phyloP scores from a whole-genome alignment of 108 stramenopile genomes.

The Skeletonema grethae region DNA sequence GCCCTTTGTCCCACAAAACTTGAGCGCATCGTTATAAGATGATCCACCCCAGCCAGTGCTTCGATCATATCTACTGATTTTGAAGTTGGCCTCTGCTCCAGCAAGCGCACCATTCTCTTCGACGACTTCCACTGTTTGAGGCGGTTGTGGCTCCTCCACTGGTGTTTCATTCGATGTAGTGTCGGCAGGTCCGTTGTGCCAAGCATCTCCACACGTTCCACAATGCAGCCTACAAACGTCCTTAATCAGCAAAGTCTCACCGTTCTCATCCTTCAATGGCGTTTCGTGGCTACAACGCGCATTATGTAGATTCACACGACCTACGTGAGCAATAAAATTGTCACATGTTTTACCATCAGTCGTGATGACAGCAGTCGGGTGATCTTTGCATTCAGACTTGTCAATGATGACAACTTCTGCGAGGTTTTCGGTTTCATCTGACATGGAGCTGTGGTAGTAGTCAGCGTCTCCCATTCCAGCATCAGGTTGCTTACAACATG shows the following conservation, averaged over 20 bases:
- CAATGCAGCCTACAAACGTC: neutral
- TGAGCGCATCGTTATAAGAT: slow-evolving; percentile 26
- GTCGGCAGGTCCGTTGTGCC: neutral
- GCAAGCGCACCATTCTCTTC: slow-evolving; percentile 1
- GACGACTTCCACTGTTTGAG: neutral
- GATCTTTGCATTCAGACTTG: neutral
- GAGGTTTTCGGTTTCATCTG: neutral
- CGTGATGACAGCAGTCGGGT: neutral
- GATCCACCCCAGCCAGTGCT: slow-evolving; percentile 6
- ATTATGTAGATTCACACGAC: neutral
- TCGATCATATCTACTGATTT: slow-evolving; percentile 7
- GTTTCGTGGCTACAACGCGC: slow-evolving; percentile 5
- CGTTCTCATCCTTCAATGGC: slow-evolving; percentile 6
- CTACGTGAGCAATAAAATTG: neutral
- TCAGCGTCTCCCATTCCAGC: neutral
- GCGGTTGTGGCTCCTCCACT: neutral
- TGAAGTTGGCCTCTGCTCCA: neutral
- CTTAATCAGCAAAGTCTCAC: neutral
- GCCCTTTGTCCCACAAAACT: slow-evolving; percentile 21
- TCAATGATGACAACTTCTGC: neutral
- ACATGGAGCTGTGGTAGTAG: neutral
- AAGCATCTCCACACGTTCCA: neutral
- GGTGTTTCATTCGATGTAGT: neutral
- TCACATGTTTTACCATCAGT: neutral
- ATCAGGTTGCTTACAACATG: neutral